Base-by-base conservation (phyloP, 495 filamentous ascomycete genomes). In the Schizothecium vesticola region DNA sequence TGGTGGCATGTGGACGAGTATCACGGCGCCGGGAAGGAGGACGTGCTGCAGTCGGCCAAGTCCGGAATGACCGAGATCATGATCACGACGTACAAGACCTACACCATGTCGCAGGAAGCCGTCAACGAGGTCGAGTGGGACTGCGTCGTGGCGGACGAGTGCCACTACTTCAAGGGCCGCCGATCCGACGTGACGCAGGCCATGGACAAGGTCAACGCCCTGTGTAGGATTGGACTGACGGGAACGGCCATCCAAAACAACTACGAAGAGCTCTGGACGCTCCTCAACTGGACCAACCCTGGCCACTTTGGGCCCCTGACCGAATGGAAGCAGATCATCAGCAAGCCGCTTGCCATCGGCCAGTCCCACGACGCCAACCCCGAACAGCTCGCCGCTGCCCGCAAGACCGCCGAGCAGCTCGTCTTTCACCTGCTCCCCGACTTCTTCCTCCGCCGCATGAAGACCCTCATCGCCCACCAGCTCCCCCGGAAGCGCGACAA, bases 201-300 rank as follows among this genome's bases (percentile, higher is more conserved):
- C 1, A 95, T 99, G 92, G 93, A 96, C 70, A 85, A 92, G 64
- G 83, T 98, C 71, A 99, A 99, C 73, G 87, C 95, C 11, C 86
- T 99, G 25, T 98, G 96, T 73, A 84, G 95, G 24, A 95, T 99
- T 66, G 95, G 95, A 0, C 80, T 99, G 25, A 98, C 96, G 0
- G 95, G 95, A 8, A 99, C 95, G 6, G 96, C 96, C 10, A 97
- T 99, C 21, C 95, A 99, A 69, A 99, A 99, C 76, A 94, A 93
- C 71, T 99, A 99, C 75, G 92, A 97, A 73, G 96, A 99, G 77
- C 85, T 99, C 1, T 99, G 95, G 95, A 95, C 93, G 3, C 83
- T 99, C 3, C 81, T 99, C 13, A 97, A 98, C 78, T 99, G 95
- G 95, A 93, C 93, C 1, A 96, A 97, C 73, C 95, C 95, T 1